Evolutionary conservation across 345 rosid species (phyloP), one percentile per base, ranked within the genome.

Genomic region (Barbarea vulgaris): DNA sequence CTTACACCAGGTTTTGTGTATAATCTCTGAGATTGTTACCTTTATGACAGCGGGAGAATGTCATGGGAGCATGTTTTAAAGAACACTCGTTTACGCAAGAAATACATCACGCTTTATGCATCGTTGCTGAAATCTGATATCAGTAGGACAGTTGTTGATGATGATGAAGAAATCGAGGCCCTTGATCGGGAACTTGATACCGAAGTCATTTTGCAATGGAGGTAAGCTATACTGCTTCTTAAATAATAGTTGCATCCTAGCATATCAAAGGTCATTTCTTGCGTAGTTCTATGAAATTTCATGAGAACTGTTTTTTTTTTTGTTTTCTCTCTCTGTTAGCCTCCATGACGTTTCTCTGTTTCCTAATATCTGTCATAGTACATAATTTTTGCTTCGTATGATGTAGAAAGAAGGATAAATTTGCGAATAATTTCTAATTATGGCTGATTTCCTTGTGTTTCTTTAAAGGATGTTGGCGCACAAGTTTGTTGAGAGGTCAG

Each of bases 121-220:
- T 85, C 96, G 59, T 79, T 92, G 77, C 93, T 95, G 53, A 95
- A 90, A 83, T 85, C 97, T 61, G 99, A 92, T 76, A 69, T 75
- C 60, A 86, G 75, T 78, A 87, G 83, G 37, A 54, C 72, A 19
- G 82, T 87, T 71, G 88, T 84, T 74, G 93, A 89, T 82, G 97
- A 87, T 74, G 84, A 86, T 69, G 76, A 87, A 83, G 98, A 95
- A 64, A 88, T 95, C 55, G 85, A 84, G 77, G 91, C 90, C 72
- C 82, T 95, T 71, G 99, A 95, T 80, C 88, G 87, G 64, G 90
- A 79, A 75, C 97, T 95, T 74, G 90, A 90, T 76, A 86, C 90
- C 22, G 98, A 95, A 37, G 86, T 95, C 73, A 95, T 95, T 77
- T 78, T 95, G 74, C 99, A 92, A 57, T 95, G 98, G 99, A 92